Base-by-base conservation (phyloP, 805 yeast genomes). In the Myxozyma mucilagina region DNA sequence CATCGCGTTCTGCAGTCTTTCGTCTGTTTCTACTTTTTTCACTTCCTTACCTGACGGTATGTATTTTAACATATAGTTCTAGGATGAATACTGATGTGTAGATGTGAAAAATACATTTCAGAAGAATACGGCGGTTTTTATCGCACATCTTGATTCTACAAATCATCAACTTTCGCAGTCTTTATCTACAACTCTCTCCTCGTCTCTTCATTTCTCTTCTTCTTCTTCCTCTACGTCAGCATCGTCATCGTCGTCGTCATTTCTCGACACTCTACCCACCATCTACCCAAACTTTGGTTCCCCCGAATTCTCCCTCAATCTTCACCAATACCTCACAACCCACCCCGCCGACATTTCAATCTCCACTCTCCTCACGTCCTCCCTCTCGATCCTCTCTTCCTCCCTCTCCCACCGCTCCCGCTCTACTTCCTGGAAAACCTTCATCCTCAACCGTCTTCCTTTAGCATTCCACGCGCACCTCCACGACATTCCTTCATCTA, bases 381-480 rank as follows among this genome's bases (percentile, higher is more conserved):
- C 65, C 1, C 54, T 61, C 41, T 59, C 50, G 29, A 56, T 59
- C 9, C 56, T 63, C 1, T 34, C 56, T 3, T 36, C 11, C 32
- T 36, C 54, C 13, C 41, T 36, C 16, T 20, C 13, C 14, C 45
- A 50, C n/a, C 20, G 38, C 8, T 13, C 57, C 13, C 58, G 55
- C 10, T 45, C 56, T 16, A 43, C 18, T 1, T 16, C 61, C 7
- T 63, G 67, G 67, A 61, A 63, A 18, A 20, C n/a, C 11, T 61
- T 63, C 34, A 61, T 61, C n/a, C 44, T 50, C 2, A 63, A 63
- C 20, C 48, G 54, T 42, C 47, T 63, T 4, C 66, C 66, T 5
- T 41, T 48, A 4, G 11, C 61, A 1, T 41, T 63, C 32, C 51
- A 45, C 16, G 29, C 42, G 9, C 31, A 38, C n/a, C 35, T 60